Base-by-base conservation (phyloP, 2,329 filamentous ascomycete species). In the Mariannaea sp. region DNA sequence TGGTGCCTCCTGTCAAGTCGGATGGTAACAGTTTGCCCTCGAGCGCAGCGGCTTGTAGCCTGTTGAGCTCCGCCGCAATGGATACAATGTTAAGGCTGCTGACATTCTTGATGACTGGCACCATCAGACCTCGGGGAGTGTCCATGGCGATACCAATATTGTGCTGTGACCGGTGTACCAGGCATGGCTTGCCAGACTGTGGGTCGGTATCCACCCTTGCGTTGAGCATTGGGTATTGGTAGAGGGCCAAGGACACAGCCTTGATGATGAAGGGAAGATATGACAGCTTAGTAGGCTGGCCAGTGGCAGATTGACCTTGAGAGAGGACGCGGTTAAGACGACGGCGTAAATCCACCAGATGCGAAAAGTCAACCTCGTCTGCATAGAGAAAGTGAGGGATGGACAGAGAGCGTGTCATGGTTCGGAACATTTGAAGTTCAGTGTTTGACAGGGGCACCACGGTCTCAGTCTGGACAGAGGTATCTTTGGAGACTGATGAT, bases 101-200 rank as follows among this genome's bases (percentile, higher is more conserved):
- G 36, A 96, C 91, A 69, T 95, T 86, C 69, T 87, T 90, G 70
- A 99, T 84, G 39, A 97, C 94, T 1, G 94, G 94, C 3, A 99
- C 94, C 7, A 99, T 75, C 1, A 99, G 84, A 3, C 94, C 94
- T 6, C 80, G 79, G 0, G 93, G 91, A 1, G 93, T 96, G 73
- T 99, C 94, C 82, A 99, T 94, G 52, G 94, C 94, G 27, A 99
- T 81, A 56, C 94, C 94, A 57, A 99, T 93, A 73, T 99, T 96
- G 80, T 99, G 94, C 67, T 89, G 86, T 47, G 84, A 83, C 51
- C 92, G 89, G 77, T 90, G 84, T 50, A 92, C 77, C 3, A 99
- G 80, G 27, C 82, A 81, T 0, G 93, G 92, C 66, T 90, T 93
- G 48, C 77, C 75, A 7, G 79, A 76, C 54, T 72, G 69, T 14